These are phyloP conservation scores for Fusarium domesticum DNA, from an alignment of 2,329 filamentous ascomycete genomes.

Conservation along the genomic window DNA sequence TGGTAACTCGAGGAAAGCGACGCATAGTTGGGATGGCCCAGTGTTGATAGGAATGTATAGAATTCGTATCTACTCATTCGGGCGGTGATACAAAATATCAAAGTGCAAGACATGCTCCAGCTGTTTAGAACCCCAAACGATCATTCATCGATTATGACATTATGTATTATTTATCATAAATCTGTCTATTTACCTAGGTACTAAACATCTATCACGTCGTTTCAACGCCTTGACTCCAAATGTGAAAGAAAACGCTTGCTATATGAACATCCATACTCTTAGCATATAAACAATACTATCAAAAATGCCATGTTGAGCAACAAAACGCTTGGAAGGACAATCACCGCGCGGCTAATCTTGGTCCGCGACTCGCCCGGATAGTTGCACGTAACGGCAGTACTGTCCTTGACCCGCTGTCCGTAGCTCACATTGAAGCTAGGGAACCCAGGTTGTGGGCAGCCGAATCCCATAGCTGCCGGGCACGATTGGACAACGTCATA, in stretches of 20 bases:
- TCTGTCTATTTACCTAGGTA: not conserved
- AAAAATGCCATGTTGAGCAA: constrained; percentile 15
- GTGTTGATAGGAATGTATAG: too few species aligned
- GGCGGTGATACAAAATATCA: too few species aligned
- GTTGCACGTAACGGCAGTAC: constrained; percentile 35
- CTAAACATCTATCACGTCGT: too few species aligned
- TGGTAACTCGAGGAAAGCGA: too few species aligned
- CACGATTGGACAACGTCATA: constrained; percentile 83
- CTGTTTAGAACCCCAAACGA: not conserved
- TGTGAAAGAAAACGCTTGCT: constrained; percentile 5
- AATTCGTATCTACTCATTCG: too few species aligned
- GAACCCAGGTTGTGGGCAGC: constrained; percentile 58
- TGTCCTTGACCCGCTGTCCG: constrained; percentile 26
- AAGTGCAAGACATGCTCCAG: too few species aligned
- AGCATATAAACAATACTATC: constrained; percentile 19
- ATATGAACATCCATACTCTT: constrained; percentile 8
- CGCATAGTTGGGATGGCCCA: too few species aligned
- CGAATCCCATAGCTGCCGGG: constrained; percentile 71
- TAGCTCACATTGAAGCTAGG: constrained; percentile 38
- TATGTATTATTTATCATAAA: not conserved
- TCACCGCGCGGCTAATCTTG: constrained; percentile 17
- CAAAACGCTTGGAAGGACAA: constrained; percentile 14
- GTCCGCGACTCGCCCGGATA: constrained; percentile 39
- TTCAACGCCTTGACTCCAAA: not conserved
- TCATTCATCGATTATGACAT: not conserved